phyloP scores from a whole-genome alignment of 176 grass and related monocot genomes.

The Oryza nivara region DNA sequence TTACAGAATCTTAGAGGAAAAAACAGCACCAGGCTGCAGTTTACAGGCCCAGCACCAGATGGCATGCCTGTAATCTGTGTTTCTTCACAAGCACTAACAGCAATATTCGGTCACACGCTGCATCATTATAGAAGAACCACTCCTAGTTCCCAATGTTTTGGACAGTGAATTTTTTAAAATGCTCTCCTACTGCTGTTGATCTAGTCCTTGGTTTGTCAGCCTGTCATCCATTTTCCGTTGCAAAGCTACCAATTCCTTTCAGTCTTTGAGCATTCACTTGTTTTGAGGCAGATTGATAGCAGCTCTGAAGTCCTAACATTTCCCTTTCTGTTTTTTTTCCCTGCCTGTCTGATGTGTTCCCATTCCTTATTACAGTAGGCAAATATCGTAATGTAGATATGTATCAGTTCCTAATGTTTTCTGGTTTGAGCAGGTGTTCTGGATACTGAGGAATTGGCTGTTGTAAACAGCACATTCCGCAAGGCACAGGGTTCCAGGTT shows the following conservation, averaged over 20 bases:
- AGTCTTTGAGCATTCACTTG: not conserved
- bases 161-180: no score
- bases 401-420: constrained; percentile 6
- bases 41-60: no score
- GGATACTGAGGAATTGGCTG: constrained; percentile 71
- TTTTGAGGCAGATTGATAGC: not conserved
- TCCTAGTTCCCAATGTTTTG: no score
- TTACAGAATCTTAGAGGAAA: no score
- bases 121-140: no score
- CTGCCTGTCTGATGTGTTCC: not conserved
- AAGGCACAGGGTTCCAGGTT: constrained; percentile 49
- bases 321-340: not conserved
- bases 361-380: not conserved
- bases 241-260: not conserved
- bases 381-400: not conserved
- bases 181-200: no score
- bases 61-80: no score
- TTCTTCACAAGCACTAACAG: no score
- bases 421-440: constrained; percentile 62
- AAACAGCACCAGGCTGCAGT: no score
- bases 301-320: not conserved
- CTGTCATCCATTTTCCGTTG: not conserved
- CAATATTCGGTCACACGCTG: no score
- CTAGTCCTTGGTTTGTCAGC: no score
- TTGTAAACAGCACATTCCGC: constrained; percentile 68